Conservation (phyloP, 768 basidiomycete species). For the Clitopilus hobsonii region DNA sequence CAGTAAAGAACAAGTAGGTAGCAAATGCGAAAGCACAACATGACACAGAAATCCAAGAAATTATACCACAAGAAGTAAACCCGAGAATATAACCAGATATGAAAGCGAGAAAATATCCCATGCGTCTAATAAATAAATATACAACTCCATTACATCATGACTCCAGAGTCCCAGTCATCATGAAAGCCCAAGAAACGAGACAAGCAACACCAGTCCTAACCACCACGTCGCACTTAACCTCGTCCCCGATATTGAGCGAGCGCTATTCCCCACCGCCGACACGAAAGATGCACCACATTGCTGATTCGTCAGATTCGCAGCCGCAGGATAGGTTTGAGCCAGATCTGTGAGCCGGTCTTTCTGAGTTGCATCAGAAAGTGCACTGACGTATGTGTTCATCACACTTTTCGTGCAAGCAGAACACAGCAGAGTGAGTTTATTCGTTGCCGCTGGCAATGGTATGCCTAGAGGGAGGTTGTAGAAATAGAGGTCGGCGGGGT, state of each 20-base stretch:
- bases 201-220: constrained; percentile 2
- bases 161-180: neutral
- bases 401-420: constrained; percentile 58
- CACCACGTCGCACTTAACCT: constrained; percentile 4
- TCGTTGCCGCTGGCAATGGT: constrained; percentile 41
- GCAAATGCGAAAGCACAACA: neutral
- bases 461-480: constrained; percentile 65
- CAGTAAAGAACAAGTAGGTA: neutral
- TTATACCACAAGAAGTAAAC: neutral
- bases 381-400: constrained; percentile 48
- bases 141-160: neutral
- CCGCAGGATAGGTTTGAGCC: constrained; percentile 41
- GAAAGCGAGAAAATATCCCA: neutral
- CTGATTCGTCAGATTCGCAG: constrained; percentile 38
- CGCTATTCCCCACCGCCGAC: constrained; percentile 7
- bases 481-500: constrained; percentile 68
- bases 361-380: constrained; percentile 27
- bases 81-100: too few relatives aligned
- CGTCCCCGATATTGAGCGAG: neutral
- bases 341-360: constrained; percentile 20
- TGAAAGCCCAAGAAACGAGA: neutral
- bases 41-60: neutral
- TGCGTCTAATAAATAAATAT: neutral
- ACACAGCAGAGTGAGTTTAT: constrained; percentile 40
- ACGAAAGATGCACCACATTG: constrained; percentile 54